Conservation (phyloP, 2,329 filamentous ascomycete species). For the Epichloe festucae region DNA sequence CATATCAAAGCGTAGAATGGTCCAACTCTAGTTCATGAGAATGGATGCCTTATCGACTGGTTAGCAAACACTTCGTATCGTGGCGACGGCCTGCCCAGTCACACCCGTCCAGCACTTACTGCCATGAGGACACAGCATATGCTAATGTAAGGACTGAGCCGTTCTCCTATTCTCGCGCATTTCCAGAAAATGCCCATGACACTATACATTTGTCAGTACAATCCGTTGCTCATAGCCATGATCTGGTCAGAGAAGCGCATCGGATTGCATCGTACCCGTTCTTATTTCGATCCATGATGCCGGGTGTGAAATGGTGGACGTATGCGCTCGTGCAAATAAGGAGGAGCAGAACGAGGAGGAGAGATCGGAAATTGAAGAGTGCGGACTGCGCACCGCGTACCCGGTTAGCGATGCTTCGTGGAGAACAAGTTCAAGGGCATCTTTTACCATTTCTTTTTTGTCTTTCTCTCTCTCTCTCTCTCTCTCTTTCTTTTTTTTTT, state of each 20-base stretch:
- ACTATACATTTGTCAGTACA: slow-evolving; percentile 25
- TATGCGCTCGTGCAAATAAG: slow-evolving; percentile 95
- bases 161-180: slow-evolving; percentile 80
- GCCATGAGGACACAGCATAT: slow-evolving; percentile 91
- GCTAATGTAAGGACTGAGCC: slow-evolving; percentile 89
- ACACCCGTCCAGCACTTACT: slow-evolving; percentile 34
- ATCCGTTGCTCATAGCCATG: not conserved
- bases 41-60: slow-evolving; percentile 19
- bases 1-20: not conserved
- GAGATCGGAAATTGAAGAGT: slow-evolving; percentile 97
- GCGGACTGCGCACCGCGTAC: slow-evolving; percentile 50
- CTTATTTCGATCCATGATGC: slow-evolving; percentile 86
- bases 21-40: slow-evolving; percentile 21
- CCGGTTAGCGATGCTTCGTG: slow-evolving; percentile 1
- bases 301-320: slow-evolving; percentile 77
- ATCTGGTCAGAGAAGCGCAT: not conserved
- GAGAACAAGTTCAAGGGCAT: not conserved
- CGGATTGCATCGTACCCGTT: slow-evolving; percentile 49
- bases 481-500: not conserved
- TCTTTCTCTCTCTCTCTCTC: not conserved
- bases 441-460: not conserved
- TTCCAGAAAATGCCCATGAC: slow-evolving; percentile 91
- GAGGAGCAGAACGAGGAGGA: slow-evolving; percentile 85
- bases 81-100: no score
- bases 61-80: not conserved